Evolutionary conservation across 208 protist genomes (phyloP).

Genomic region (Leishmania turanica): DNA sequence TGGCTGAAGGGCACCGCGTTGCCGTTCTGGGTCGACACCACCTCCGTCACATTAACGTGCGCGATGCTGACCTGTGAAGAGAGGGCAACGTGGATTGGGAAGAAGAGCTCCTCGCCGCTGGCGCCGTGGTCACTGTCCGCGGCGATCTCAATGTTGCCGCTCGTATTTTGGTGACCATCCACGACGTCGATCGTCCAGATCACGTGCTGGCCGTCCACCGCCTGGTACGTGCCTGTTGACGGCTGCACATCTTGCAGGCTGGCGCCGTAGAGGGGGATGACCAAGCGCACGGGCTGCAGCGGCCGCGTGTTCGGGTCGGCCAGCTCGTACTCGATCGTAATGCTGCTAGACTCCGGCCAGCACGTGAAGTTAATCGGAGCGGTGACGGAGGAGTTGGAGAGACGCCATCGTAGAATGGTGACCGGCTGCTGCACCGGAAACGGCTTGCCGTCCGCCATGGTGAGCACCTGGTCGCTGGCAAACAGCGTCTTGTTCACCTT

Average conservation of each 20-base stretch:
- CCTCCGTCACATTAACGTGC: slow-evolving; percentile 60
- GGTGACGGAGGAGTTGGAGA: slow-evolving; percentile 30
- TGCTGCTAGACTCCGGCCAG: slow-evolving; percentile 68
- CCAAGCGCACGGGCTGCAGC: slow-evolving; percentile 58
- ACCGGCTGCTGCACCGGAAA: slow-evolving; percentile 82
- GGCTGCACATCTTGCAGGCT: slow-evolving; percentile 36
- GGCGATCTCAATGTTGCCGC: slow-evolving; percentile 73
- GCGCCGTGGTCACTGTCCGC: slow-evolving; percentile 31
- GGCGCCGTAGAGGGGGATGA: slow-evolving; percentile 66
- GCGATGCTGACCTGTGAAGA: slow-evolving; percentile 43
- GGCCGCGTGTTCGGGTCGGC: slow-evolving; percentile 32
- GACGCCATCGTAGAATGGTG: slow-evolving; percentile 78
- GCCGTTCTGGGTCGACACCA: slow-evolving; percentile 58
- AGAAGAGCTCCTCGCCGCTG: slow-evolving; percentile 58
- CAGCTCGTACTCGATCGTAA: slow-evolving; percentile 89
- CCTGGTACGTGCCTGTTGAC: slow-evolving; percentile 48
- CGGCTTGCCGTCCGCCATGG: slow-evolving; percentile 80
- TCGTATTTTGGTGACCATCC: slow-evolving; percentile 43
- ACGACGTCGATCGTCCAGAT: slow-evolving; percentile 74
- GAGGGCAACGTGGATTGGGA: slow-evolving; percentile 75
- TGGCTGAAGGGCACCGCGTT: slow-evolving; percentile 66
- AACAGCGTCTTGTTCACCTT: slow-evolving; percentile 89
- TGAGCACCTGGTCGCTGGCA: slow-evolving; percentile 67
- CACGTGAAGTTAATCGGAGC: slow-evolving; percentile 79
- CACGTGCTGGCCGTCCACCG: slow-evolving; percentile 33